Conservation (phyloP, 2,329 filamentous ascomycete genomes). For the Trichoderma oligosporum region DNA sequence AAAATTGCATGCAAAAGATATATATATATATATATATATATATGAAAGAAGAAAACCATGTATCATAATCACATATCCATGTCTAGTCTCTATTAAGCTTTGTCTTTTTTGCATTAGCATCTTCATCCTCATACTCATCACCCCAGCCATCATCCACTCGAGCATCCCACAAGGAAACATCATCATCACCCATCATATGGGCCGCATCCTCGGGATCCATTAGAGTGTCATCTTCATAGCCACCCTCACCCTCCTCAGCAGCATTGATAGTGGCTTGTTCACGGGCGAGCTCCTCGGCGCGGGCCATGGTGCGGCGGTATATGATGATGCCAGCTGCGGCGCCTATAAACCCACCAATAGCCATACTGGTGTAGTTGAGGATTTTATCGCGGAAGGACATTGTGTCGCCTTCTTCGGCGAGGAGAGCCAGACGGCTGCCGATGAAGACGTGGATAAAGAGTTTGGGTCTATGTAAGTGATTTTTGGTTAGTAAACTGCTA, state of each 20-base stretch:
- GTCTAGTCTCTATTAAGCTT: conserved; percentile 12
- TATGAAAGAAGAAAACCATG: not conserved
- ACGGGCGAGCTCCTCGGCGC: conserved; percentile 55
- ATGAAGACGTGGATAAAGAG: conserved; percentile 91
- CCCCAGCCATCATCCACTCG: conserved; percentile 34
- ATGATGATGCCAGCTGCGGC: conserved; percentile 77
- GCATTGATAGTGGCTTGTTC: conserved; percentile 38
- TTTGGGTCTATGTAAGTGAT: conserved; percentile 60
- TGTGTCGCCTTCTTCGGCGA: conserved; percentile 77
- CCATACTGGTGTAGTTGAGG: conserved; percentile 80
- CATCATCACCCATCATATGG: conserved; percentile 55
- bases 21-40: not conserved
- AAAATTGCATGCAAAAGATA: not conserved
- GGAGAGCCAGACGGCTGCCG: conserved; percentile 72
- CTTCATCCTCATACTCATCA: conserved; percentile 23
- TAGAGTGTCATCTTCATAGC: conserved; percentile 43
- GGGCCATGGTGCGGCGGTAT: conserved; percentile 66
- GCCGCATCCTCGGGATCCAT: conserved; percentile 49
- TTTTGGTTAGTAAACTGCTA: too few species aligned
- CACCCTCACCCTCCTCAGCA: conserved; percentile 34
- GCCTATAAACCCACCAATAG: conserved; percentile 67
- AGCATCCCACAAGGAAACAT: conserved; percentile 55
- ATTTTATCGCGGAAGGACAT: conserved; percentile 77
- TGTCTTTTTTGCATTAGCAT: not conserved
- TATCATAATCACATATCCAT: not conserved